These are phyloP conservation scores for Setaria viridis DNA, from an alignment of 202 grass and related monocot genomes.

Conservation along the genomic window DNA sequence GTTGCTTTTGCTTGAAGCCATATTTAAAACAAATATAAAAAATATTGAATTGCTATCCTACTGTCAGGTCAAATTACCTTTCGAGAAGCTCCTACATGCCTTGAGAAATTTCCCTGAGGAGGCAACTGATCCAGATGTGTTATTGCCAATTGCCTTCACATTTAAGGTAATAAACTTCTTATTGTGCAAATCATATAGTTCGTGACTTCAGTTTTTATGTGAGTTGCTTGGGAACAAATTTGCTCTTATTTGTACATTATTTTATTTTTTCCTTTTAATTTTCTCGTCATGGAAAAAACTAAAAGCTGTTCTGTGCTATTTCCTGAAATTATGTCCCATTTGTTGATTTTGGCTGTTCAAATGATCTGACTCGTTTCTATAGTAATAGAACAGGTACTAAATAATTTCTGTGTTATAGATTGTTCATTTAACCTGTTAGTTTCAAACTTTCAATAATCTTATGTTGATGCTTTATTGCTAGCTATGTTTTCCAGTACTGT, in stretches of 20 bases:
- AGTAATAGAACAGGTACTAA: not conserved
- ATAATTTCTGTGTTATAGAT: not conserved
- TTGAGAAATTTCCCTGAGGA: conserved; percentile 90
- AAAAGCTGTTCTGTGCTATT: conserved; percentile 1
- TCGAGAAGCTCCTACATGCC: conserved; percentile 85
- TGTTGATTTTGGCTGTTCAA: conserved; percentile 3
- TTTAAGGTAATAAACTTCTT: conserved; percentile 74
- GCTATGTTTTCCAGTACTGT: not conserved
- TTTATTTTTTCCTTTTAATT: not conserved
- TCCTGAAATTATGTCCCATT: conserved; percentile 13
- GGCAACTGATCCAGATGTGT: conserved; percentile 78
- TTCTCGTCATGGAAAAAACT: not conserved
- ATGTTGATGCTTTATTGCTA: conserved; percentile 21
- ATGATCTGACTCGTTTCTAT: not conserved
- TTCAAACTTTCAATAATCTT: not conserved
- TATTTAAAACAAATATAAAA: conserved; percentile 5
- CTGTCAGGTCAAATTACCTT: conserved; percentile 83
- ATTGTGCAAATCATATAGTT: not conserved
- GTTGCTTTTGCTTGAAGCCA: conserved; percentile 6
- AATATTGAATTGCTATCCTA: conserved; percentile 14
- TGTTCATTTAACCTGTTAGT: not conserved
- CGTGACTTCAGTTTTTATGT: not conserved
- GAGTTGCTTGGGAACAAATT: not conserved
- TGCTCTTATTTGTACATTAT: not conserved
- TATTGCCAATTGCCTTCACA: conserved; percentile 81